Conservation (phyloP, 2,329 filamentous ascomycete genomes). For the Aschersonia sp. region DNA sequence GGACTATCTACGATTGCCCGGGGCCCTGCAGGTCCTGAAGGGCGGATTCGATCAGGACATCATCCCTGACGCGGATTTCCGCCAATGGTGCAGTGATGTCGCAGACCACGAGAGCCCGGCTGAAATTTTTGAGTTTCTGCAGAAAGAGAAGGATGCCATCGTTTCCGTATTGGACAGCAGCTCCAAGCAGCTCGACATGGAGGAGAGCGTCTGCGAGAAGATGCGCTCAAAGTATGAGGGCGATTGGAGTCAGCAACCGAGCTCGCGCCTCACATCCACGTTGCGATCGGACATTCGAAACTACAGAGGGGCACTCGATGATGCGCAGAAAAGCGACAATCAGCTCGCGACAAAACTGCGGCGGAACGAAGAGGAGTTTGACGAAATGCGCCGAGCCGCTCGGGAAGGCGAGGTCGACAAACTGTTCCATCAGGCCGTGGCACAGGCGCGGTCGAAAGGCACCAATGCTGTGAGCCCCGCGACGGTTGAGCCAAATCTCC, state of each 20-base stretch:
- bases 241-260: slow-evolving; percentile 96
- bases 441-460: slow-evolving; percentile 55
- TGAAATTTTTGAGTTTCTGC: slow-evolving; percentile 64
- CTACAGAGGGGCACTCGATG: slow-evolving; percentile 78
- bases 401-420: slow-evolving; percentile 77
- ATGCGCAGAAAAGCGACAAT: slow-evolving; percentile 73
- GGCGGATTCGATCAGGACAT: slow-evolving; percentile 85
- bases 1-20: slow-evolving; percentile 83
- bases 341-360: slow-evolving; percentile 72
- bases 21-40: slow-evolving; percentile 79
- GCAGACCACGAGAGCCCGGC: slow-evolving; percentile 70
- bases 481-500: slow-evolving; percentile 54
- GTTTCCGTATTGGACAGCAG: slow-evolving; percentile 60
- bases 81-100: slow-evolving; percentile 86
- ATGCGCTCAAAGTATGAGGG: slow-evolving; percentile 95
- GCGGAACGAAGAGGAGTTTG: slow-evolving; percentile 77
- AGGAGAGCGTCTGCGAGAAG: slow-evolving; percentile 96
- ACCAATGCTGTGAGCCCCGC: slow-evolving; percentile 47
- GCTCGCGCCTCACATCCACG: slow-evolving; percentile 75
- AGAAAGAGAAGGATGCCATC: slow-evolving; percentile 63
- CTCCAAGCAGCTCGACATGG: slow-evolving; percentile 83
- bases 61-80: slow-evolving; percentile 78
- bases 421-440: slow-evolving; percentile 75
- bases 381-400: slow-evolving; percentile 85
- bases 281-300: slow-evolving; percentile 74